Percentiles rank a stretch among this genome's conserved stretches.
phyloP scores from a whole-genome alignment of 148 eudicot genomes.

The Mesembryanthemum crystallinum region DNA sequence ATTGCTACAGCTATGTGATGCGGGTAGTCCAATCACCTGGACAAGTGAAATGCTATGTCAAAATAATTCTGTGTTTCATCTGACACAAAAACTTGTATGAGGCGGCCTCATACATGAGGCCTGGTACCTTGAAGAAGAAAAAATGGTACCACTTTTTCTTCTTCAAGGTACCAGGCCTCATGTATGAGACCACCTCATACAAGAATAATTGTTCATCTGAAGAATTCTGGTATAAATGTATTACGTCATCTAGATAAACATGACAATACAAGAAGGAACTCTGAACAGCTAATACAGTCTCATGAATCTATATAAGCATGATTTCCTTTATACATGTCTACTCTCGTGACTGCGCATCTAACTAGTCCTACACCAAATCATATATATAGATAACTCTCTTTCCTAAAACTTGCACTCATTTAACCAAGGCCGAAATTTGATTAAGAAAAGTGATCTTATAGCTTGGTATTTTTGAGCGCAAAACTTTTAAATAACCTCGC shows the following conservation, averaged over 20 bases:
- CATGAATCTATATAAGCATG: constrained; percentile 18
- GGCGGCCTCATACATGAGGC: too few species aligned
- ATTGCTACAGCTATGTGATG: not conserved
- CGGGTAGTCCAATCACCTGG: not conserved
- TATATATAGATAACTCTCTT: constrained; percentile 9
- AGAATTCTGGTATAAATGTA: not conserved
- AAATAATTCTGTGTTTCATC: not conserved
- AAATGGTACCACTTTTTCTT: too few species aligned
- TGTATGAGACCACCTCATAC: too few species aligned
- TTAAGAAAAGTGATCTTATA: not conserved
- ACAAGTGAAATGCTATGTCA: not conserved
- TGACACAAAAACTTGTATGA: too few species aligned
- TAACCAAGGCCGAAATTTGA: not conserved
- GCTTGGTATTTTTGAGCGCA: not conserved
- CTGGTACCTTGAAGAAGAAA: too few species aligned
- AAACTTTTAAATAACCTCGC: constrained; percentile 12
- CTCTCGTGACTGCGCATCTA: constrained; percentile 7
- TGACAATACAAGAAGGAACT: not conserved
- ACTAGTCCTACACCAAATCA: constrained; percentile 16
- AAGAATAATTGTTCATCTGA: too few species aligned
- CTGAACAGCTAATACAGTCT: constrained; percentile 17
- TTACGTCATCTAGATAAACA: not conserved
- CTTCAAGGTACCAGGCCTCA: too few species aligned
- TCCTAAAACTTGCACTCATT: constrained; percentile 12
- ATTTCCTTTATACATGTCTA: constrained; percentile 27